Conservation (phyloP, 2,329 filamentous ascomycete genomes). For the Fonsecaea multimorphosa region DNA sequence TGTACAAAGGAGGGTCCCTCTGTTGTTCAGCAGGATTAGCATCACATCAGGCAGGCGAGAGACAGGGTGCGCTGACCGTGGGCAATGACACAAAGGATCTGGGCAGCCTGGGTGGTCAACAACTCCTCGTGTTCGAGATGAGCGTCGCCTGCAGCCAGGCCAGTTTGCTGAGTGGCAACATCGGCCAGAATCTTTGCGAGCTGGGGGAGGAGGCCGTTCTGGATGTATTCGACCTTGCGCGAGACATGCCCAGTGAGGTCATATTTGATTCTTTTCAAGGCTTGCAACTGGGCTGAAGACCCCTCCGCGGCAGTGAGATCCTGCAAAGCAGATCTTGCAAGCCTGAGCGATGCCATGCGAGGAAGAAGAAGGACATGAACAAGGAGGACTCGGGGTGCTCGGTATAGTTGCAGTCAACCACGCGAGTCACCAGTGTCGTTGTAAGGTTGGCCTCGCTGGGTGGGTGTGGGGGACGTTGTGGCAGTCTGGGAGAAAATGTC, state of each 20-base stretch:
- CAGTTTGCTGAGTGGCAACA: constrained; percentile 48
- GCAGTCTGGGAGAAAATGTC: neutral
- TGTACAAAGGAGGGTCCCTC: constrained; percentile 79
- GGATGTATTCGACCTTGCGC: constrained; percentile 80
- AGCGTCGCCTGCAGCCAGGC: constrained; percentile 31
- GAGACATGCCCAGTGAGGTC: constrained; percentile 86
- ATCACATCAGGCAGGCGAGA: constrained; percentile 37
- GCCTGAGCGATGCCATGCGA: constrained; percentile 28
- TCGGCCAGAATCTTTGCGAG: constrained; percentile 55
- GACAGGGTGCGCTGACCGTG: constrained; percentile 66
- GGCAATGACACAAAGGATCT: constrained; percentile 83
- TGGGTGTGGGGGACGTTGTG: neutral
- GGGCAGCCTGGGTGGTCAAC: constrained; percentile 76
- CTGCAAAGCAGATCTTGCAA: constrained; percentile 24
- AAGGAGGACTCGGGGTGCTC: neutral
- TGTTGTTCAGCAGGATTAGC: constrained; percentile 47
- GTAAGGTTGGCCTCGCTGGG: neutral
- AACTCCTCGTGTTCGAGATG: constrained; percentile 65
- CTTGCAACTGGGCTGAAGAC: constrained; percentile 46
- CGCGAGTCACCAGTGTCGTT: neutral
- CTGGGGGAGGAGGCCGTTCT: constrained; percentile 66
- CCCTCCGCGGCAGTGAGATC: constrained; percentile 21
- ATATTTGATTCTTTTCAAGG: constrained; percentile 79
- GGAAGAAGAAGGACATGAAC: neutral
- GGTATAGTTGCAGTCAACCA: neutral